Conservation (phyloP, 257 asterid species). For the Penstemon barbatus region DNA sequence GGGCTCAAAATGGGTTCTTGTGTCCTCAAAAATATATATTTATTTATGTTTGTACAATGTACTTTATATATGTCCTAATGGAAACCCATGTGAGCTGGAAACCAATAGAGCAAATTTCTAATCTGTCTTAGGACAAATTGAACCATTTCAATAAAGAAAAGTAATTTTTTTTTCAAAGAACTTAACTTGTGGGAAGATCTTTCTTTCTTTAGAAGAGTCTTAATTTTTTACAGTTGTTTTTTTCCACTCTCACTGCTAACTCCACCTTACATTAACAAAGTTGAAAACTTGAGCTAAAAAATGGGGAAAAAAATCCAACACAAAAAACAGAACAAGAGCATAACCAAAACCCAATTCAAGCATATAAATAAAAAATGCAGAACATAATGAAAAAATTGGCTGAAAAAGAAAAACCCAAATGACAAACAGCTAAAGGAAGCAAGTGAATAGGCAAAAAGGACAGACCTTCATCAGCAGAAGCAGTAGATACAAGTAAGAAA, state of each 20-base stretch:
- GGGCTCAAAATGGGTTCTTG: slow-evolving; percentile 26
- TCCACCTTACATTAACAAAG: background rate
- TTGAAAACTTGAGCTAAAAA: background rate
- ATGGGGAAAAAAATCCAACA: background rate
- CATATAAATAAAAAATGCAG: too few relatives aligned
- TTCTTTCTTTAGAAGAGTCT: slow-evolving; percentile 12
- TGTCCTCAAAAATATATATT: slow-evolving; percentile 28
- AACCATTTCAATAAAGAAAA: slow-evolving; percentile 23
- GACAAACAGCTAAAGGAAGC: slow-evolving; percentile 8
- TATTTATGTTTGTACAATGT: background rate
- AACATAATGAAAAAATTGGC: background rate
- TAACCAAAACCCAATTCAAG: background rate
- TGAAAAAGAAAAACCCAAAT: background rate
- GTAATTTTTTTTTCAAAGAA: slow-evolving; percentile 15
- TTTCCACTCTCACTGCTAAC: too few relatives aligned
- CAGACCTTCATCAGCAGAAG: slow-evolving; percentile 67
- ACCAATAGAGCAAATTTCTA: slow-evolving; percentile 33
- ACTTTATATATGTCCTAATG: slow-evolving; percentile 29
- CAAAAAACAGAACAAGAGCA: background rate
- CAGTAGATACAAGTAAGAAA: slow-evolving; percentile 42
- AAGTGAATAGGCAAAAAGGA: slow-evolving; percentile 18
- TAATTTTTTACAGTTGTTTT: background rate
- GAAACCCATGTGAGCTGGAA: slow-evolving; percentile 49
- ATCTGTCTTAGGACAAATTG: slow-evolving; percentile 20
- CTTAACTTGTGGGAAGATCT: slow-evolving; percentile 12